These are phyloP conservation scores for Apostasia ramifera DNA, from an alignment of 106 monocot species.

Conservation along the genomic window DNA sequence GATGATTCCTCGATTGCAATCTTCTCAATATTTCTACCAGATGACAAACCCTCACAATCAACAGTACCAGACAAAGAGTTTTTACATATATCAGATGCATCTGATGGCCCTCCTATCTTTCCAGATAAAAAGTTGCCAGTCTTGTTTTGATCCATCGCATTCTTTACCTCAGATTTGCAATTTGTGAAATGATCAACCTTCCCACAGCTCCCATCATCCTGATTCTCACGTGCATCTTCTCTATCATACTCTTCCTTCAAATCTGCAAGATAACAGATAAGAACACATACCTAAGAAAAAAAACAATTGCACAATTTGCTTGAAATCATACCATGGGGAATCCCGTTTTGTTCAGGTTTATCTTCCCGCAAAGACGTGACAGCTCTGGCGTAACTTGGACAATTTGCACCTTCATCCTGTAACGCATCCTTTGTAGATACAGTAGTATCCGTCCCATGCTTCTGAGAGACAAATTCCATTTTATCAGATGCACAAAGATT, in stretches of 20 bases:
- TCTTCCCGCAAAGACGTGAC: not conserved
- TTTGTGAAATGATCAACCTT: not conserved
- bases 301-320: not conserved
- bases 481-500: not conserved
- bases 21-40: slow-evolving; percentile 13
- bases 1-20: slow-evolving; percentile 4
- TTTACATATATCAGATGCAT: slow-evolving; percentile 2
- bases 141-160: slow-evolving; percentile 13
- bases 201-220: slow-evolving; percentile 8
- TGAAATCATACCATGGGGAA: not conserved
- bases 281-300: not conserved
- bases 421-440: not conserved
- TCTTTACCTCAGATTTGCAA: slow-evolving; percentile 1
- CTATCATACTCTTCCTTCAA: slow-evolving; percentile 10
- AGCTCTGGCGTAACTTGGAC: not conserved
- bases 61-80: slow-evolving; percentile 5
- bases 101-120: slow-evolving; percentile 1
- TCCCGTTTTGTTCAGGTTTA: slow-evolving; percentile 1
- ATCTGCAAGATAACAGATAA: slow-evolving; percentile 10
- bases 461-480: not conserved
- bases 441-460: not conserved
- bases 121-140: slow-evolving; percentile 3
- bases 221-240: slow-evolving; percentile 1
- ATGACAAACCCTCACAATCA: not conserved
- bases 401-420: not conserved